Evolutionary conservation across 352 stramenopile species (phyloP).

Genomic region (Pythium guiyangense): DNA sequence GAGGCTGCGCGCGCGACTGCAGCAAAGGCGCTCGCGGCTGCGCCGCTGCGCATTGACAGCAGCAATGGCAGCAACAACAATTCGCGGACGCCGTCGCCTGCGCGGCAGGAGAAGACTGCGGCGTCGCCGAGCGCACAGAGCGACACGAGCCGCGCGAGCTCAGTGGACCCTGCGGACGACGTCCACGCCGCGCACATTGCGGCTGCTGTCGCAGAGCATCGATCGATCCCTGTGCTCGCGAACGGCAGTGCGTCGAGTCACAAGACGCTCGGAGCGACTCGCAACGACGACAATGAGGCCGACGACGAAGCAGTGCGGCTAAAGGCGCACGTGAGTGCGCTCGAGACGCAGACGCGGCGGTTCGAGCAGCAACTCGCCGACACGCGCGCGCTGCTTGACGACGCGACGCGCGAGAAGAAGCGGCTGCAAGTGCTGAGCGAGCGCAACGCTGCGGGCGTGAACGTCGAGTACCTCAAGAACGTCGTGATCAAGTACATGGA

Average conservation of each 20-base stretch:
- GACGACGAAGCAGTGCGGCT: constrained; percentile 36
- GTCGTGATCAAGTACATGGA: constrained; percentile 85
- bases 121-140: constrained; percentile 32
- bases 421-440: constrained; percentile 43
- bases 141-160: constrained; percentile 27
- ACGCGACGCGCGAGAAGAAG: constrained; percentile 53
- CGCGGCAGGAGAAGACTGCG: constrained; percentile 32
- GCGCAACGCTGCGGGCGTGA: constrained; percentile 36
- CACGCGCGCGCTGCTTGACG: constrained; percentile 36
- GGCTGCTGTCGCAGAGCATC: constrained; percentile 36
- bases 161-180: constrained; percentile 21
- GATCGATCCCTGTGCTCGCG: constrained; percentile 34
- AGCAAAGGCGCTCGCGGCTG: neutral
- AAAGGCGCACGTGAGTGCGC: constrained; percentile 36
- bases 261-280: too few species aligned
- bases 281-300: too few species aligned
- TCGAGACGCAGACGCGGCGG: constrained; percentile 35
- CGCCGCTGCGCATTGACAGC: constrained; percentile 15
- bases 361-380: constrained; percentile 63
- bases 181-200: constrained; percentile 30
- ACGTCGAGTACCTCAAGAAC: constrained; percentile 85
- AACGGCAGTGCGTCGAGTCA: neutral
- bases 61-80: constrained; percentile 7
- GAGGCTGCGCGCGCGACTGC: constrained; percentile 30
- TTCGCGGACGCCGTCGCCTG: constrained; percentile 18